Evolutionary conservation across 2,329 filamentous ascomycete genomes (phyloP).

Genomic region (Cladosporium sp.): DNA sequence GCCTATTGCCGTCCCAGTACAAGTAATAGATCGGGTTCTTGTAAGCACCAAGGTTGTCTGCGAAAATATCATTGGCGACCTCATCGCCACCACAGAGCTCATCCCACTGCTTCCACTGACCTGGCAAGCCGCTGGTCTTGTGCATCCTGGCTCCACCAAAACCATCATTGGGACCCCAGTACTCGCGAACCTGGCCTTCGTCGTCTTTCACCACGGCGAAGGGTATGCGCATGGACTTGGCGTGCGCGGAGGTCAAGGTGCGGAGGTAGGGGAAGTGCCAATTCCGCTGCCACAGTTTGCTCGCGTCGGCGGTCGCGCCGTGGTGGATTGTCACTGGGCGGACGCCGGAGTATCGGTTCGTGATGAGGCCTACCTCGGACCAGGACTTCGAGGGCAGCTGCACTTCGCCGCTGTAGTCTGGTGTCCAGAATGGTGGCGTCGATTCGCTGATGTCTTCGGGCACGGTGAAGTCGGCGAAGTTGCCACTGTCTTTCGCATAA

Average conservation of each 20-base stretch:
- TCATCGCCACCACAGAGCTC: neutral
- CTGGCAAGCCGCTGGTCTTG: neutral
- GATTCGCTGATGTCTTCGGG: constrained; percentile 21
- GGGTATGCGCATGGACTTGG: neutral
- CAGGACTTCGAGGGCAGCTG: constrained; percentile 18
- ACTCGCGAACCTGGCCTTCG: neutral
- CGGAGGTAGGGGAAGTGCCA: constrained; percentile 10
- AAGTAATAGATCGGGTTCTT: neutral
- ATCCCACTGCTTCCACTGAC: neutral
- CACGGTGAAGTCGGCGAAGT: constrained; percentile 16
- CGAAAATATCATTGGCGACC: neutral
- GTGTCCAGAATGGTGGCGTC: constrained; percentile 23
- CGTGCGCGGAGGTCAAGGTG: neutral
- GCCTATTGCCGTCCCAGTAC: neutral
- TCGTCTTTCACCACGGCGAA: neutral
- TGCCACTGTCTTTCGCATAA: constrained; percentile 20
- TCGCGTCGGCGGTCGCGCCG: constrained; percentile 18
- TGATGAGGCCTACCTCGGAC: constrained; percentile 21
- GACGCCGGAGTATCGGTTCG: constrained; percentile 21
- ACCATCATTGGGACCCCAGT: neutral
- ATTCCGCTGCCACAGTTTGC: constrained; percentile 15
- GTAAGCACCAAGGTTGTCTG: neutral
- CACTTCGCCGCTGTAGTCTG: constrained; percentile 18
- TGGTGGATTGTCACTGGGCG: constrained; percentile 25
- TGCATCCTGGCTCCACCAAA: neutral